phyloP scores from a whole-genome alignment of 1,284 basidiomycete genomes.

The Malassezia sympodialis region DNA sequence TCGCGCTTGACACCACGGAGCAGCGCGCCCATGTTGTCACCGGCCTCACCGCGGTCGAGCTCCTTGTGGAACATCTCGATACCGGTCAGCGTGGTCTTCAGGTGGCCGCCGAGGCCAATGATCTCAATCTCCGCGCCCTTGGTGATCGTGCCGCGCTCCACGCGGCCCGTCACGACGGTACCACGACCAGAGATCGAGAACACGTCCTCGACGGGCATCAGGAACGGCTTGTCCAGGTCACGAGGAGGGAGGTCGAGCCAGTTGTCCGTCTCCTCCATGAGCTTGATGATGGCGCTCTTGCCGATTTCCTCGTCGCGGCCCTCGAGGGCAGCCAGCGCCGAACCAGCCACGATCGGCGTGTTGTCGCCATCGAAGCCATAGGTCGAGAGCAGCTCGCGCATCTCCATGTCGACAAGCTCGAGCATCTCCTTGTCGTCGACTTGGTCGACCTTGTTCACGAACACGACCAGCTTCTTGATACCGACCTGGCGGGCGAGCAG shows the following conservation, averaged over 20 bases:
- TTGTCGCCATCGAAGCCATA: constrained; percentile 87
- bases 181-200: constrained; percentile 98
- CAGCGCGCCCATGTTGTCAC: constrained; percentile 98
- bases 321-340: constrained; percentile 88
- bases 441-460: constrained; percentile 99
- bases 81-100: constrained; percentile 92
- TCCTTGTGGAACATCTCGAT: constrained; percentile 99
- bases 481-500: constrained; percentile 96
- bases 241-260: constrained; percentile 93
- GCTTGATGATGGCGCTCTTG: constrained; percentile 66
- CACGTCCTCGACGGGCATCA: constrained; percentile 92
- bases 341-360: constrained; percentile 93
- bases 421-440: constrained; percentile 96
- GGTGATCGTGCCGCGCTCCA: constrained; percentile 82
- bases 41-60: constrained; percentile 91
- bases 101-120: constrained; percentile 68
- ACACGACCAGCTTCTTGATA: constrained; percentile 94
- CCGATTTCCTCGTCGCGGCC: constrained; percentile 71
- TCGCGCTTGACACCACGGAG: constrained; percentile 96
- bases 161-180: constrained; percentile 93
- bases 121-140: constrained; percentile 94
- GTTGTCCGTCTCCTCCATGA: constrained; percentile 77
- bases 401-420: constrained; percentile 99
- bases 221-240: constrained; percentile 96
- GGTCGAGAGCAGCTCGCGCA: constrained; percentile 85